Evolutionary conservation across 495 filamentous ascomycete species (phyloP), one percentile per base, ranked within the genome.

Genomic region (Talaromyces wortmannii): DNA sequence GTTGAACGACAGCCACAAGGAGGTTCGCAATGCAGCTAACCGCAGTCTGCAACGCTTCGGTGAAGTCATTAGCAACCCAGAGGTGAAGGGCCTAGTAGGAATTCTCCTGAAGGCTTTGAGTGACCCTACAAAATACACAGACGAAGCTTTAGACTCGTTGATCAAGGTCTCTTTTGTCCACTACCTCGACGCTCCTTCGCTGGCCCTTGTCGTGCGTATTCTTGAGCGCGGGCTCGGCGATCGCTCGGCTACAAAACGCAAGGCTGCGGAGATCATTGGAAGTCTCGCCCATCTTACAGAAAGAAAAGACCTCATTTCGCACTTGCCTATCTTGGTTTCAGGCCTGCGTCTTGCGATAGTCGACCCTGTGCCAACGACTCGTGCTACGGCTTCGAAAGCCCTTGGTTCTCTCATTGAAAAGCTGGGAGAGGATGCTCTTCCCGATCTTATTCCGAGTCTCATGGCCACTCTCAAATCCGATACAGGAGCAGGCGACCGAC

Each of bases 381-480:
- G 94, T 57, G 95, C 94, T 2, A 98, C 94, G 1, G 92, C 92
- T 33, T 97, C 94, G 18, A 95, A 96, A 65, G 94, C 94, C 32
- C 79, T 98, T 30, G 94, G 94, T 45, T 97, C 95, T 0, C 77
- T 96, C 8, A 86, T 97, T 47, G 94, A 98, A 75, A 97, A 97
- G 72, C 83, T 98, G 53, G 94, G 94, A 67, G 94, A 98, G 66
- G 94, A 98, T 68, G 89, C 95, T 50, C 76, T 98, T 49, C 94
- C 94, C 30, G 95, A 98, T 66, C 89, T 98, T 50, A 97, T 98
- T 56, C 94, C 94, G 33, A 91, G 91, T 61, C 87, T 98, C 57
- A 98, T 97, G 94, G 77, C 89, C 59, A 96, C 91, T 11, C 86
- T 98, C 71, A 97, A 96, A 69, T 96, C 94, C 13, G 94, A 98